Evolutionary conservation across 2,329 filamentous ascomycete species (phyloP), one percentile per base, ranked within the genome.

Genomic region (Ceratocystiopsis brevicomis): DNA sequence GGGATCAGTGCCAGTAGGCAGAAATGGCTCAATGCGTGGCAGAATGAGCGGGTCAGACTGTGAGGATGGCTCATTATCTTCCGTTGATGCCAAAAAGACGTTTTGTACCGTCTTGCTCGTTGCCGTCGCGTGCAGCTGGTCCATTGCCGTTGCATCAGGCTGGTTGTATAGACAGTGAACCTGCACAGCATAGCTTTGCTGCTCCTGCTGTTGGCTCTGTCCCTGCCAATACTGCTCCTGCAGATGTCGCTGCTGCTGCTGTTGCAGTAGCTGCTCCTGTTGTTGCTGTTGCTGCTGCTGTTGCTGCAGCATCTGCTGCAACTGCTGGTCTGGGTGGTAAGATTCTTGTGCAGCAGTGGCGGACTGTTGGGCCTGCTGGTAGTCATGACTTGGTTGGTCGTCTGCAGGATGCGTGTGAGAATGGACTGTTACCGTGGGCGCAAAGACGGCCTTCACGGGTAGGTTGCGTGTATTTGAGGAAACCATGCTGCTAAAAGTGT

Each of bases 21-120:
- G 67, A 56, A 86, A 94, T 6, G 73, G 68, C 49, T 83, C 76
- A 52, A 98, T 92, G 41, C 78, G 72, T n/a, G 90, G 90, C n/a
- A 98, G 67, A 35, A 74, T 67, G 36, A 96, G 71, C 3, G 78
- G 68, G 37, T 86, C 78, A 13, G 80, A 76, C 49, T 83, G 73
- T 35, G 71, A 64, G 35, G 69, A 68, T 6, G 62, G 56, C 15
- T 72, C 66, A 13, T 44, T 45, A 38, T 79, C 71, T 10, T 66
- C 62, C 15, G 69, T 65, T 1, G 69, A 62, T 2, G 71, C 68
- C 51, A 87, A 81, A 15, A 69, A 70, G 17, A 84, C 67, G 18
- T 65, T 63, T 45, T 74, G 62, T 15, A 61, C 55, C 5, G 76
- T 75, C 56, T 79, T 82, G 44, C 66, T 64, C 4, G 65, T 65